Evolutionary conservation across 192 early-diverging fungal species (phyloP).

Genomic region (Geranomyces michiganensis): DNA sequence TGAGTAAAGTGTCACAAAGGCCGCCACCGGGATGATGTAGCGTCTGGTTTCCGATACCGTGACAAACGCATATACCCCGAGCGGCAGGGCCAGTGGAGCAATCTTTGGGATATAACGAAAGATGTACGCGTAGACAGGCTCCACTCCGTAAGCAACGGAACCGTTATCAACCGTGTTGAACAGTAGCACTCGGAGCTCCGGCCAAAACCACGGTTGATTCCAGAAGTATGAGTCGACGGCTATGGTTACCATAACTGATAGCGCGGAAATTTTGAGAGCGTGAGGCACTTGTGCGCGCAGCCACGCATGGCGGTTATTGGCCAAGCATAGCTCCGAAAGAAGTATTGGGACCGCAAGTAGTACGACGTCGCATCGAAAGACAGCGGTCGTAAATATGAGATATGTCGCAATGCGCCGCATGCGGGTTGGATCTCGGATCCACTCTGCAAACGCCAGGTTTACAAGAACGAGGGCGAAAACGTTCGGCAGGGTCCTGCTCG

Average conservation of each 20-base stretch:
- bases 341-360: constrained; percentile 57
- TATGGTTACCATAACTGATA: constrained; percentile 46
- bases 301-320: constrained; percentile 5
- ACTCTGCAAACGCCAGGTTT: constrained; percentile 52
- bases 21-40: constrained; percentile 56
- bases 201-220: constrained; percentile 66
- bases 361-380: constrained; percentile 65
- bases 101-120: constrained; percentile 74
- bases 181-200: constrained; percentile 71
- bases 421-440: constrained; percentile 26
- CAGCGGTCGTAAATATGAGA: constrained; percentile 46
- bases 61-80: constrained; percentile 39
- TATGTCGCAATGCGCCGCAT: not conserved
- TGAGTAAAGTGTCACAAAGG: constrained; percentile 71
- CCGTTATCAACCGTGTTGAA: constrained; percentile 74
- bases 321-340: constrained; percentile 29
- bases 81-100: constrained; percentile 68
- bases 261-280: constrained; percentile 20
- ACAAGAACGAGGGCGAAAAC: constrained; percentile 77
- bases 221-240: constrained; percentile 79
- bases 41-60: constrained; percentile 51
- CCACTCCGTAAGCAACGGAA: constrained; percentile 67
- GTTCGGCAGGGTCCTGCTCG: constrained; percentile 84
- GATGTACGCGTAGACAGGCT: constrained; percentile 77
- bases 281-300: constrained; percentile 8